phyloP scores from a whole-genome alignment of 768 basidiomycete genomes.

The Tulasnella sp. region DNA sequence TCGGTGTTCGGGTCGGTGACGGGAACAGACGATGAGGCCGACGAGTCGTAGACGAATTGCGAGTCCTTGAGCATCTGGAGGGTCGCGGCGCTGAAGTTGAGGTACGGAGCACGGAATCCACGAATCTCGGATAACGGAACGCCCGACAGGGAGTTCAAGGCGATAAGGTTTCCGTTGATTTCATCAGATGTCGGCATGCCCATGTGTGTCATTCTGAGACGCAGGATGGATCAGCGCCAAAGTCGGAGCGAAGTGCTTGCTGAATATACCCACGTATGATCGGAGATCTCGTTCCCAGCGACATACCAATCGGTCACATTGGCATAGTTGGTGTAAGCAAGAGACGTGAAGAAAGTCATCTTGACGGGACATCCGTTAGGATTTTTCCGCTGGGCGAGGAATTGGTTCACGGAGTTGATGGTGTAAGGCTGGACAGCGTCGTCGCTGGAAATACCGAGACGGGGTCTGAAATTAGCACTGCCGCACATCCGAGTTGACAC shows the following conservation, averaged over 20 bases:
- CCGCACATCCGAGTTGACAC: background rate
- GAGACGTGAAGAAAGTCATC: conserved; percentile 65
- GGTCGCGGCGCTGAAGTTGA: conserved; percentile 54
- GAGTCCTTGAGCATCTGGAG: conserved; percentile 43
- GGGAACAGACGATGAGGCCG: conserved; percentile 45
- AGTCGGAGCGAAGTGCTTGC: background rate
- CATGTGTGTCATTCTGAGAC: conserved; percentile 65
- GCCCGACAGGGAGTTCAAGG: conserved; percentile 65
- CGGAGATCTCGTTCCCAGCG: conserved; percentile 73
- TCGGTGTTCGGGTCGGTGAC: conserved; percentile 57
- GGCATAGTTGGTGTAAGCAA: conserved; percentile 65
- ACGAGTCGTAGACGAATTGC: conserved; percentile 64
- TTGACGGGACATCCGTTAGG: conserved; percentile 65
- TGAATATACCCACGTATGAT: conserved; percentile 46
- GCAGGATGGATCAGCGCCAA: background rate
- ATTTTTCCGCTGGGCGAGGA: conserved; percentile 61
- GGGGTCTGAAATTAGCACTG: background rate
- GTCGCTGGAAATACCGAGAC: conserved; percentile 15
- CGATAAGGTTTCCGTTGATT: conserved; percentile 67
- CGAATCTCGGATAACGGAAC: conserved; percentile 52
- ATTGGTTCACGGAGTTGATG: conserved; percentile 58
- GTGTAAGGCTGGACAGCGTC: conserved; percentile 65
- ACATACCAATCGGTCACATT: conserved; percentile 72
- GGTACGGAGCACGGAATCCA: conserved; percentile 70
- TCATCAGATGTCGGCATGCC: conserved; percentile 50